A percentile compares a stretch with the other conserved stretches of the same genome.
Evolutionary conservation across 371 early-diverging fungal genomes (phyloP).

Genomic region (Pancytospora philotis): DNA sequence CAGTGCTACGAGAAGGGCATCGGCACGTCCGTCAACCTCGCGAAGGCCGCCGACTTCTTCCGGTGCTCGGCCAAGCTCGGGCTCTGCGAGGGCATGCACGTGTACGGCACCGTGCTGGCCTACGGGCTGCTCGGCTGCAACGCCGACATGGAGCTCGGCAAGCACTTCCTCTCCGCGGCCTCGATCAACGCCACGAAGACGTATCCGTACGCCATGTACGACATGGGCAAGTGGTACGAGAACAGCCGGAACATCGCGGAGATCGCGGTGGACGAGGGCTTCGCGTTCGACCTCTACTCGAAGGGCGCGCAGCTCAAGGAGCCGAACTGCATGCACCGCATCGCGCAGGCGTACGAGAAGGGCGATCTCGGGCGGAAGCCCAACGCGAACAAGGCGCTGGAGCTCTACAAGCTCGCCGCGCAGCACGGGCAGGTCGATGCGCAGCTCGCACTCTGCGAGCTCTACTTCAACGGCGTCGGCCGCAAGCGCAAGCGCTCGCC

Average conservation of each 20-base stretch:
- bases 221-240: conserved; percentile 58
- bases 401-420: conserved; percentile 54
- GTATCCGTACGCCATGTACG: conserved; percentile 59
- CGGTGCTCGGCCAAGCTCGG: conserved; percentile 60
- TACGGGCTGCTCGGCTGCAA: conserved; percentile 44
- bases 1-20: conserved; percentile 59
- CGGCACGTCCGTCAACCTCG: conserved; percentile 29
- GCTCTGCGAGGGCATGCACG: conserved; percentile 54
- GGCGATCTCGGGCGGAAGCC: conserved; percentile 48
- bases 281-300: conserved; percentile 50
- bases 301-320: conserved; percentile 54
- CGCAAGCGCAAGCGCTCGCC: conserved; percentile 2
- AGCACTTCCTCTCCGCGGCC: conserved; percentile 58
- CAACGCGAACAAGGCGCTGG: conserved; percentile 25
- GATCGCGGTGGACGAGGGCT: conserved; percentile 48
- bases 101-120: conserved; percentile 55
- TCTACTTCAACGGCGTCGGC: conserved; percentile 35
- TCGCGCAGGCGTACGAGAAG: conserved; percentile 48
- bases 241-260: conserved; percentile 10
- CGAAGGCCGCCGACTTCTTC: conserved; percentile 56
- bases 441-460: conserved; percentile 28
- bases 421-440: conserved; percentile 56
- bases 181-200: conserved; percentile 42
- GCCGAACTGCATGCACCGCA: conserved; percentile 51
- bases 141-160: conserved; percentile 49